Evolutionary conservation across 1,284 basidiomycete genomes (phyloP).

Genomic region (Moesziomyces globuligerus): DNA sequence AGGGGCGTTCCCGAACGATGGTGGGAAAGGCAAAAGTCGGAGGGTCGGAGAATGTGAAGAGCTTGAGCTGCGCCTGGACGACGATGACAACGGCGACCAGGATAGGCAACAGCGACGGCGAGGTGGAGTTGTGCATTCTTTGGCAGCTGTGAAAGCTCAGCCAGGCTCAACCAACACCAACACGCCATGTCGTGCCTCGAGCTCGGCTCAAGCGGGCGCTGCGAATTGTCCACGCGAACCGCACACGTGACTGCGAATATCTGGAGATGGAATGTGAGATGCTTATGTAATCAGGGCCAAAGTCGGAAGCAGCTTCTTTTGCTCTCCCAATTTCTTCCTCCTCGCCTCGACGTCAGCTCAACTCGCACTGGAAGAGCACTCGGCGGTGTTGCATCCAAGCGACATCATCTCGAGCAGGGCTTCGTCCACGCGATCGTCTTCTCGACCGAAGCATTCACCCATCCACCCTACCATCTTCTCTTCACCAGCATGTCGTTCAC

Average conservation of each 20-base stretch:
- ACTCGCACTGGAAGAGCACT: background rate
- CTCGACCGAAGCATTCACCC: background rate
- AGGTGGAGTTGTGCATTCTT: background rate
- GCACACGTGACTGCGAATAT: constrained; percentile 20
- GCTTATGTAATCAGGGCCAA: constrained; percentile 21
- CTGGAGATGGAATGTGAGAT: background rate
- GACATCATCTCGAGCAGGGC: background rate
- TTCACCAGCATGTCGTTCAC: constrained; percentile 14
- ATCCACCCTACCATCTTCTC: background rate
- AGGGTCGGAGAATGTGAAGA: no score
- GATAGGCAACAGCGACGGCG: background rate
- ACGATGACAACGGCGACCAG: background rate
- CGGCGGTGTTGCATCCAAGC: background rate
- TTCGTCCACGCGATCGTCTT: background rate
- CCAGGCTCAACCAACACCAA: constrained; percentile 19
- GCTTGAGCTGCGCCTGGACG: no score
- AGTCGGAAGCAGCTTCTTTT: background rate
- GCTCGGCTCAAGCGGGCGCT: background rate
- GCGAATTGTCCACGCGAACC: constrained; percentile 18
- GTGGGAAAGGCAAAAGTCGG: no score
- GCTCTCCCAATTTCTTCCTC: constrained; percentile 17
- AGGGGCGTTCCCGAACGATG: no score
- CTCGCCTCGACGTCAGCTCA: constrained; percentile 1
- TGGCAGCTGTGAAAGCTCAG: background rate
- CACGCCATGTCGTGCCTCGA: no score